Base-by-base conservation (phyloP, 805 yeast species). In the Cyberlindnera lachancei region DNA sequence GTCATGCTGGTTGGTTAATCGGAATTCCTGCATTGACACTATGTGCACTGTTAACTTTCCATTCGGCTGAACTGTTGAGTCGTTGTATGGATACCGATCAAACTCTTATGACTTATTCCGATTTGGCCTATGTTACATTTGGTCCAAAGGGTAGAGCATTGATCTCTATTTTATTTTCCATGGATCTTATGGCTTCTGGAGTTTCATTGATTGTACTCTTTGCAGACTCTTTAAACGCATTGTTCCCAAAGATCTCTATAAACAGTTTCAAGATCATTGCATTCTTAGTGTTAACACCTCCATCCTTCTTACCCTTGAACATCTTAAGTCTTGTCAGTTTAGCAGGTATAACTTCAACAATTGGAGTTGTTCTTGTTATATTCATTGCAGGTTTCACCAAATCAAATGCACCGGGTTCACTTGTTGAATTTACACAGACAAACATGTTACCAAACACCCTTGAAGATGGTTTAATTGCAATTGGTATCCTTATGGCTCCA, bases 51-150 rank as follows among this genome's bases (percentile, higher is more conserved):
- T 58, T 76, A 18, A 86, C 95, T 3, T 79, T 70, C 44, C 76
- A 85, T 66, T 78, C 92, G 2, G 95, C 95, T 7, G 67, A 68
- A 6, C 60, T 85, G 31, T 63, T 87, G 36, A 78, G 90, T 11
- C 67, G 70, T 37, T 77, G 94, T 42, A 68, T 86, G 68, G 86
- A 79, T 40, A 79, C 86, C 1, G 92, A 86, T 58, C 78, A 72
- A 12, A 78, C 92, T 0, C 59, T 86, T 33, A 76, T 80, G 66
- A 82, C 95, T 0, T 87, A 86, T 54, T 94, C 95, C 0, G 96
- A 87, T 59, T 64, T 87, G 30, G 94, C 94, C 4, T 79, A 73
- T 46, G 83, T 85, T n/a, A 82, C 88, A 0, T 85, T 79, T 50
- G 95, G 95, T 1, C 62, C 80, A 3, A 64, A 63, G 20, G 94